These are phyloP conservation scores for Lepiota venenata DNA, from an alignment of 768 basidiomycete genomes.

Conservation along the genomic window DNA sequence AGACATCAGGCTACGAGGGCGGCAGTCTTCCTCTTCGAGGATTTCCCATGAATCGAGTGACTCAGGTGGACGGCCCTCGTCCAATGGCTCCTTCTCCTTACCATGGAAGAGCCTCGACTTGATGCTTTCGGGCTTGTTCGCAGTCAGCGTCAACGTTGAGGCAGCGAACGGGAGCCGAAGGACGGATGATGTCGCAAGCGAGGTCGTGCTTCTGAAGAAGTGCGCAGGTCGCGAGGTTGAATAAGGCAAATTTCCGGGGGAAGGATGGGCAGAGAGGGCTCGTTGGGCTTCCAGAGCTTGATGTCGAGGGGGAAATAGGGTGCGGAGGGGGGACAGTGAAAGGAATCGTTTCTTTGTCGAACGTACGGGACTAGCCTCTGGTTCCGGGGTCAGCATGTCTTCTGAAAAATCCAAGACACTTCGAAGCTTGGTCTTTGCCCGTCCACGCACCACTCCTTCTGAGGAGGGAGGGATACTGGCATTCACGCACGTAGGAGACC, in stretches of 20 bases:
- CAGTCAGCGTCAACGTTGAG: constrained; percentile 18
- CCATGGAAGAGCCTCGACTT: constrained; percentile 30
- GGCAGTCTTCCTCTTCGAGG: constrained; percentile 23
- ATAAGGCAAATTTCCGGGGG: constrained; percentile 36
- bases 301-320: constrained; percentile 40
- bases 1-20: constrained; percentile 24
- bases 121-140: constrained; percentile 29
- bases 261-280: constrained; percentile 39
- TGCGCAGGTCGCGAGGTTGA: constrained; percentile 27
- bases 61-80: constrained; percentile 2
- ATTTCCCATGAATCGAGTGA: constrained; percentile 42
- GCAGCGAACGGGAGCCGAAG: constrained; percentile 21
- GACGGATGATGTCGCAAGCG: constrained; percentile 39
- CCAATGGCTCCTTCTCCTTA: constrained; percentile 33
- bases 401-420: constrained; percentile 3
- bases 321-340: constrained; percentile 44
- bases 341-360: constrained; percentile 34
- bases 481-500: constrained; percentile 1
- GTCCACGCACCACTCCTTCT: neutral
- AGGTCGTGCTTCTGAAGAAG: constrained; percentile 45
- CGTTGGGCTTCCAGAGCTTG: constrained; percentile 26
- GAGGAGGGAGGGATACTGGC: neutral
- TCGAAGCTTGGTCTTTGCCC: neutral
- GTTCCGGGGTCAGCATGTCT: neutral
- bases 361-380: constrained; percentile 10